Percentiles rank a stretch among this genome's conserved stretches.
phyloP scores from a whole-genome alignment of 139 green algal species.

The Chlamydomonas eustigma region DNA sequence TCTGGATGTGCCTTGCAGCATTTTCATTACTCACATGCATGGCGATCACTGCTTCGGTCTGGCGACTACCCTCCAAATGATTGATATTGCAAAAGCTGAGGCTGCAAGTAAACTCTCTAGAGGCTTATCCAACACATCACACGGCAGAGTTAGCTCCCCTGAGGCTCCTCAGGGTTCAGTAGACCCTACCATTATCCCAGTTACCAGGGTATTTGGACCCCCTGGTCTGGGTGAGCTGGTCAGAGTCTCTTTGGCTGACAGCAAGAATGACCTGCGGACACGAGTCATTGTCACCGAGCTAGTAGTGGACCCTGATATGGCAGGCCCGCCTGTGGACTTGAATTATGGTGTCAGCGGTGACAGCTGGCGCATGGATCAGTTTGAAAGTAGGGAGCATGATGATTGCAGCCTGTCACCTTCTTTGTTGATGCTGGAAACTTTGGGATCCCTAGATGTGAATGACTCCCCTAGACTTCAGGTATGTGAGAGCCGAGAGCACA shows the following conservation, averaged over 20 bases:
- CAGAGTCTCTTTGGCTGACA: constrained; percentile 33
- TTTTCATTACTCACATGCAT: constrained; percentile 94
- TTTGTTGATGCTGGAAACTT: neutral
- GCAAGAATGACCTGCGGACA: constrained; percentile 18
- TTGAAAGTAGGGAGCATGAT: neutral
- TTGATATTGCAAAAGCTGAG: constrained; percentile 13
- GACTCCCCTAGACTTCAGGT: neutral
- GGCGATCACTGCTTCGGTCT: constrained; percentile 96
- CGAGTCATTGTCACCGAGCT: constrained; percentile 39
- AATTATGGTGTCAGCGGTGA: neutral
- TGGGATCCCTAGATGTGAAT: neutral
- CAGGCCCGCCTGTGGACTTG: neutral
- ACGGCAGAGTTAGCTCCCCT: neutral
- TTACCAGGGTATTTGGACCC: constrained; percentile 40
- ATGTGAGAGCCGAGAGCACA: neutral
- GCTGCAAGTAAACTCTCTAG: no score
- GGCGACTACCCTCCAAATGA: constrained; percentile 42
- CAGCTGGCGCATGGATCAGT: neutral
- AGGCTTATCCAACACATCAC: no score
- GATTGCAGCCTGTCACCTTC: neutral
- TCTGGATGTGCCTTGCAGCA: no score
- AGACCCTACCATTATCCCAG: neutral
- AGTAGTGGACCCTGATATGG: constrained; percentile 2
- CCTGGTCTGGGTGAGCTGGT: constrained; percentile 45
- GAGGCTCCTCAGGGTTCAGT: neutral